Base-by-base conservation (phyloP, 495 filamentous ascomycete genomes). In the Aspergillus campestris region DNA sequence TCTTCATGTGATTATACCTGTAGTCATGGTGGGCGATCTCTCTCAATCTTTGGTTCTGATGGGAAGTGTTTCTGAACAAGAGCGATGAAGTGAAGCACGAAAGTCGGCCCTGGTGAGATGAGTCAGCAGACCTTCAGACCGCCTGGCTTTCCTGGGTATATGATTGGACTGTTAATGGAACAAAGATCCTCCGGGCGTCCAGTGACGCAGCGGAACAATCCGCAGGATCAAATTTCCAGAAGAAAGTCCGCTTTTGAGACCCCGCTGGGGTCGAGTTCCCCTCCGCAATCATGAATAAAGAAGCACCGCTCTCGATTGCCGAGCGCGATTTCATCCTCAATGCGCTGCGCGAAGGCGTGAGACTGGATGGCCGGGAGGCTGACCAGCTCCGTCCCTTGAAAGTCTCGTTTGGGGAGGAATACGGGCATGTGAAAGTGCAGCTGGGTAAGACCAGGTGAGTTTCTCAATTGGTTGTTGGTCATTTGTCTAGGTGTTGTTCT, bases 381-480 rank as follows among this genome's bases (percentile, higher is more conserved):
- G 86, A 96, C 52, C 72, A 83, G 40, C 89, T 84, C 67, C 84
- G 92, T 47, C 68, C 79, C 8, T 58, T 97, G 14, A 77, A 82
- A 34, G 72, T 98, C 31, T 75, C 73, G 6, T 96, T 97, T 64
- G 88, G 87, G 11, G 83, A 94, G 34, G 86, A 95, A 57, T 86
- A 92, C 71, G 92, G 92, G 41, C 80, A 90, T 60, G 86, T 86
- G 52, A 88, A 96, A 60, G 87, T 96, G 5, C 76, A 80, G 50
- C 66, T 97, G 47, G 92, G 94, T 42, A 94, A 89, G 70, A 98
- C 92, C 28, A 86, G 84, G 90, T 91, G 63, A 35, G 56, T 39
- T 38, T 10, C 9, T 32, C 14, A 13, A 31, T 37, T 7, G 15
- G 24, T 1, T 28, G n/a, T n/a, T n/a, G n/a, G n/a, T 44, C 34